Evolutionary conservation across 75 land plant genomes (phyloP), one percentile per base, ranked within the genome.

Genomic region (Pseudotsuga menziesii): DNA sequence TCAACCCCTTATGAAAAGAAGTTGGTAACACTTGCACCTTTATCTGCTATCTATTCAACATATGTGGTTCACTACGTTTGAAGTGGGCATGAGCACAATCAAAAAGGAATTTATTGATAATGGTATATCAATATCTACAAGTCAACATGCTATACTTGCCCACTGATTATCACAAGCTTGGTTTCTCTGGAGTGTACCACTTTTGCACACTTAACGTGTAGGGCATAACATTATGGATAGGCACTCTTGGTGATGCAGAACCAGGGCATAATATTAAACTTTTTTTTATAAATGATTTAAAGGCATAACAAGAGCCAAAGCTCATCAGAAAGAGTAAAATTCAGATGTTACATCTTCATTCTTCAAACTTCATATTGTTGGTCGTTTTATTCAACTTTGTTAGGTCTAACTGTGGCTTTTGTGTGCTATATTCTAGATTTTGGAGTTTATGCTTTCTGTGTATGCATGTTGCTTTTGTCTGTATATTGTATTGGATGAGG

Each of bases 21-120:
- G 8, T 23, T 19, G 76, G 20, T 25, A 76, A 76, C 73, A 25
- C 27, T 12, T 75, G 9, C 77, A 67, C 16, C 22, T 67, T 67
- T 67, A 20, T 44, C 39, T 67, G 23, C 22, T 13, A 19, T 67
- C 19, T 39, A 67, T 67, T 22, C 36, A n/a, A 39, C 17, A 20
- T 23, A 39, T 20, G n/a, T 39, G 72, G 11, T 69, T 17, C 39
- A 17, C 39, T 39, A 36, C 3, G 39, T 69, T 69, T 20, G 7
- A 22, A 69, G 39, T n/a, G n/a, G 23, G 44, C 52, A 19, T 36
- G 8, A 69, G 36, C 39, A 8, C 52, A 23, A 39, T 69, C n/a
- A 20, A 19, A 20, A 20, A 69, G 23, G 20, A 3, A 20, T 36
- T 29, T 32, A 32, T 4, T 32, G 36, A 32, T 63, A 15, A 29